Percentiles rank a stretch among this genome's conserved stretches.
Evolutionary conservation across 2,329 filamentous ascomycete species (phyloP).

Genomic region (Ophiostoma angusticollis): DNA sequence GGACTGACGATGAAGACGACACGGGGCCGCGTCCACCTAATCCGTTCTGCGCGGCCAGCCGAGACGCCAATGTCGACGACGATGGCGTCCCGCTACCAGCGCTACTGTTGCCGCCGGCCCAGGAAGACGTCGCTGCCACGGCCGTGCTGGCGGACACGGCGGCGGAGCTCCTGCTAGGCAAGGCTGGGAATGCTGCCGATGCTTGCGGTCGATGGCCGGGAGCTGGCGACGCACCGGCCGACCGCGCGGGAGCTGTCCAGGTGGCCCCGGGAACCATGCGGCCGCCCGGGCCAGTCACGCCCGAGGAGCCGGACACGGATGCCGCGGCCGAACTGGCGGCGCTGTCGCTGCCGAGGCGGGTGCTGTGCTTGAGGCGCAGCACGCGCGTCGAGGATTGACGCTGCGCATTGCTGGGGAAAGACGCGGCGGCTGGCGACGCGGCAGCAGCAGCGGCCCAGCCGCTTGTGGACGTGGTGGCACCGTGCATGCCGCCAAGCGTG

Average conservation of each 20-base stretch:
- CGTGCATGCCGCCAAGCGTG: conserved; percentile 55
- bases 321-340: conserved; percentile 12
- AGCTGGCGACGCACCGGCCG: conserved; percentile 8
- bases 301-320: conserved; percentile 3
- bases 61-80: conserved; percentile 10
- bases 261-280: conserved; percentile 12
- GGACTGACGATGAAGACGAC: background rate
- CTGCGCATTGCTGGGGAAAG: conserved; percentile 22
- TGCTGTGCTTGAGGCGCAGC: conserved; percentile 47
- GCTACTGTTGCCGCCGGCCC: conserved; percentile 14
- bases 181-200: conserved; percentile 32
- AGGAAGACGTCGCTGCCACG: conserved; percentile 9
- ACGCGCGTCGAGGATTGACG: conserved; percentile 39
- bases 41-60: conserved; percentile 9
- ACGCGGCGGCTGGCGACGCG: conserved; percentile 46
- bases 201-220: conserved; percentile 17
- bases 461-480: conserved; percentile 41
- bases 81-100: too few species aligned
- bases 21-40: background rate
- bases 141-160: conserved; percentile 2
- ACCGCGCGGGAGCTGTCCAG: conserved; percentile 16
- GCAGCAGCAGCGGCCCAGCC: conserved; percentile 49
- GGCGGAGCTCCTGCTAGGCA: too few species aligned
- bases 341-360: conserved; percentile 28
- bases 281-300: conserved; percentile 5